These are phyloP conservation scores for Talaromyces rugulosus DNA, from an alignment of 2,329 filamentous ascomycete genomes.

Conservation along the genomic window DNA sequence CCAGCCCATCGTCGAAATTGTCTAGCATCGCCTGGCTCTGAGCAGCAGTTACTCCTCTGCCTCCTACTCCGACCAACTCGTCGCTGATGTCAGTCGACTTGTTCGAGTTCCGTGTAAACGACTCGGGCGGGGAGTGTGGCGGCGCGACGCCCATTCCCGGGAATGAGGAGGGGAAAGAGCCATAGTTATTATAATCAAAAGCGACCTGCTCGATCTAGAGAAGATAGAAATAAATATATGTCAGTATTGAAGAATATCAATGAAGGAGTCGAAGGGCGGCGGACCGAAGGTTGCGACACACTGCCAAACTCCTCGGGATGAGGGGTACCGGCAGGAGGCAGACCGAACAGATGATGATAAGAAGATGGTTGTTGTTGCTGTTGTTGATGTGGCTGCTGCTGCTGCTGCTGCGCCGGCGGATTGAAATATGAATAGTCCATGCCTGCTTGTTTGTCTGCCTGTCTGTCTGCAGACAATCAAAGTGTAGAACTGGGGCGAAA, in stretches of 20 bases:
- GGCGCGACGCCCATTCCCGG: not conserved
- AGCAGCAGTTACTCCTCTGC: not conserved
- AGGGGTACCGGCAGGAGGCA: slow-evolving; percentile 32
- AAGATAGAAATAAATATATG: not conserved
- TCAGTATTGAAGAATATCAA: not conserved
- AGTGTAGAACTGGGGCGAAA: not conserved
- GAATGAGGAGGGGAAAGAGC: slow-evolving; percentile 36
- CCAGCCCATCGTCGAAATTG: slow-evolving; percentile 22
- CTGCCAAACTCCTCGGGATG: slow-evolving; percentile 45
- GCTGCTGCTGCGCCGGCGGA: slow-evolving; percentile 13
- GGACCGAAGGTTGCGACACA: slow-evolving; percentile 33
- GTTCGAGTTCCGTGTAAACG: slow-evolving; percentile 28
- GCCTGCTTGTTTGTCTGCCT: not conserved
- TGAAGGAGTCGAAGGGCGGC: slow-evolving; percentile 15
- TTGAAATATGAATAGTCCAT: slow-evolving; percentile 53
- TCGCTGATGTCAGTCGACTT: slow-evolving; percentile 22
- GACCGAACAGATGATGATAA: slow-evolving; percentile 1
- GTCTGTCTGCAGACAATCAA: not conserved
- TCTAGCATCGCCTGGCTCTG: slow-evolving; percentile 21
- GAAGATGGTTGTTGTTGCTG: slow-evolving; percentile 16
- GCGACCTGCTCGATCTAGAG: slow-evolving; percentile 13
- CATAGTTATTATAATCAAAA: slow-evolving; percentile 33
- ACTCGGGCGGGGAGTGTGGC: slow-evolving; percentile 33
- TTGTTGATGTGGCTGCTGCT: slow-evolving; percentile 41
- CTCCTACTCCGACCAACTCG: slow-evolving; percentile 15